Evolutionary conservation across 768 basidiomycete species (phyloP), one percentile per base, ranked within the genome.

Genomic region (Sarcodon sp.): DNA sequence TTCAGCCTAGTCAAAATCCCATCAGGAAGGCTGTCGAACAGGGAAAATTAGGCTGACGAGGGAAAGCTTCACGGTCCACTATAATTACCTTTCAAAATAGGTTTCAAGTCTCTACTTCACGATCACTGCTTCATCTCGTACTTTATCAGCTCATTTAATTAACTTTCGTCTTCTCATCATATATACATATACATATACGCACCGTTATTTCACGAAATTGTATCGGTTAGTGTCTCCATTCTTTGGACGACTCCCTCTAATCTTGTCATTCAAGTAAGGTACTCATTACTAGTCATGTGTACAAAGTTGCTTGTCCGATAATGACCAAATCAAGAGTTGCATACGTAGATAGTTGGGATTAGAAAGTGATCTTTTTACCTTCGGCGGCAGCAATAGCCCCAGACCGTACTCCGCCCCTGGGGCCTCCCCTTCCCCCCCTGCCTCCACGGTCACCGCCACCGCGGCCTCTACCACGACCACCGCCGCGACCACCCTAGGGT

Each of bases 351-450:
- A 39, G 27, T 21, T n/a, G 13, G 27, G 8, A 4, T 4, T 53
- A 54, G 53, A 86, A 85, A 10, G 75, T 80, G 44, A 65, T 77
- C 64, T 80, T 83, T 70, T 69, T 83, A 59, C 86, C 87, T 55
- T 78, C 77, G 48, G 71, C 75, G 21, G 72, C 57, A 44, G 76
- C 65, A 58, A 84, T 77, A 33, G 78, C 86, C 31, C 86, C 86
- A 37, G 64, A 75, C 55, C 81, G 76, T 15, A 73, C 58, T 38
- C 68, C 66, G 46, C 71, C 65, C 37, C 70, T 63, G 32, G 74
- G 62, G 39, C 71, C 68, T 32, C 63, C 64, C 47, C 67, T 60
- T 41, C 69, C 62, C 21, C 66, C 63, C 11, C 66, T 61, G 16
- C 59, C 62, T 51, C 69, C 64, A 45, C 68, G 63, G n/a, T 65